phyloP scores from a whole-genome alignment of 306 rosid species.

The Alnus rubra region DNA sequence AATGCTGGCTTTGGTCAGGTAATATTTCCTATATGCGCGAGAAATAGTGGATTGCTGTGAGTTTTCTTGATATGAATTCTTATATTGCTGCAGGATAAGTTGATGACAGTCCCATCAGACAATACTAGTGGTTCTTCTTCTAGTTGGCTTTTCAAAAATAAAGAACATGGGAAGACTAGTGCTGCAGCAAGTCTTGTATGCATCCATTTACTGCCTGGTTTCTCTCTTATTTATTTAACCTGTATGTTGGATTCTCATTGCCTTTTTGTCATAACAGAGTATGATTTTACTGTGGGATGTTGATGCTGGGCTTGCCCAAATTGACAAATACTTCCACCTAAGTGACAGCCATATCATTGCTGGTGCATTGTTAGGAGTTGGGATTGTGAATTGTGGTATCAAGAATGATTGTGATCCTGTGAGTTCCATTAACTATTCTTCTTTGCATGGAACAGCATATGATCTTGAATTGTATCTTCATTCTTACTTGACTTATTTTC shows the following conservation, averaged over 20 bases:
- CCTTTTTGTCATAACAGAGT: constrained; percentile 52
- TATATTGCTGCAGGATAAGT: constrained; percentile 69
- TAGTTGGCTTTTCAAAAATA: constrained; percentile 96
- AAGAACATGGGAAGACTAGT: constrained; percentile 97
- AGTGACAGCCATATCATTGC: constrained; percentile 84
- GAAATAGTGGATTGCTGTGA: constrained; percentile 6
- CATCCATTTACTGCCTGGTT: constrained; percentile 15
- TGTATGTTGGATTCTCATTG: constrained; percentile 16
- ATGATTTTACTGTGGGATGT: constrained; percentile 95
- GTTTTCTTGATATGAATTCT: constrained; percentile 11
- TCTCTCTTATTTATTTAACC: neutral
- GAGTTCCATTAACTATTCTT: constrained; percentile 36
- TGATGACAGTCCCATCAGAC: constrained; percentile 85
- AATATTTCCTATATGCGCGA: constrained; percentile 17
- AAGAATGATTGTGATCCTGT: constrained; percentile 97
- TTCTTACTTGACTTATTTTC: constrained; percentile 30
- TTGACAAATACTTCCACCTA: constrained; percentile 94
- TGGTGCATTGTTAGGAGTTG: constrained; percentile 96
- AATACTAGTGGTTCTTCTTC: constrained; percentile 75
- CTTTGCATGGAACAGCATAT: constrained; percentile 7
- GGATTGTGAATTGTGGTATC: constrained; percentile 83
- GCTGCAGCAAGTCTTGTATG: constrained; percentile 98
- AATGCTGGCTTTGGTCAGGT: constrained; percentile 99
- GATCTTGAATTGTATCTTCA: constrained; percentile 16
- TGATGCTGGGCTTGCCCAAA: constrained; percentile 92